Evolutionary conservation across 768 basidiomycete species (phyloP), one percentile per base, ranked within the genome.

Genomic region (Harrya chromipes): DNA sequence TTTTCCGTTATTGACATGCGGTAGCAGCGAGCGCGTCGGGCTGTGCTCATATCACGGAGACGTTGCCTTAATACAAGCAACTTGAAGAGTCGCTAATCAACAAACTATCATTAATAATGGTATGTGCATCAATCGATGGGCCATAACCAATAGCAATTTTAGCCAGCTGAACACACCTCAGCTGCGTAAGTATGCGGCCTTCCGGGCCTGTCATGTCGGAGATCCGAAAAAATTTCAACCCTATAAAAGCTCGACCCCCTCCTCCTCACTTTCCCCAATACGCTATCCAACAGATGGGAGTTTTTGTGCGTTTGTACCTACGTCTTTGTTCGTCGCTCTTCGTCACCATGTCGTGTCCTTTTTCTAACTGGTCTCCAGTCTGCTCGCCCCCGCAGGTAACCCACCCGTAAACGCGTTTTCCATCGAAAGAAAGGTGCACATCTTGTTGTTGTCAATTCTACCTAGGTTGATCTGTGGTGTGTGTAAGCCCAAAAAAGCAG

Each of bases 221-320:
- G 60, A 53, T 67, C 53, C 11, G 60, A 51, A 62, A n/a, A 51
- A 23, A 50, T 46, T 44, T 19, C 35, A 23, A 31, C 31, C 31
- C 10, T 59, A 65, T 62, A 65, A 65, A 62, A 21, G 43, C 48
- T 46, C 19, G 35, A 39, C 27, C n/a, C n/a, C n/a, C 14, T 20
- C 1, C 29, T 37, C 8, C 1, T 13, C n/a, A 0, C 4, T 46
- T 49, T 42, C 54, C 47, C 49, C 65, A 62, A 56, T 49, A 47
- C 55, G 33, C 47, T 62, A 56, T 62, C 65, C 65, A 67, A 65
- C 64, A 67, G 63, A 65, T 65, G 64, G 65, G 65, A 65, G 48
- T 56, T 58, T 65, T 62, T 50, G 62, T 52, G 41, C 65, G 60
- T 60, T 47, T 55, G 20, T 65, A 67, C 58, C 49, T 53, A 50